These are phyloP conservation scores for Colletotrichum orbiculare DNA, from an alignment of 2,329 filamentous ascomycete species.

Conservation along the genomic window DNA sequence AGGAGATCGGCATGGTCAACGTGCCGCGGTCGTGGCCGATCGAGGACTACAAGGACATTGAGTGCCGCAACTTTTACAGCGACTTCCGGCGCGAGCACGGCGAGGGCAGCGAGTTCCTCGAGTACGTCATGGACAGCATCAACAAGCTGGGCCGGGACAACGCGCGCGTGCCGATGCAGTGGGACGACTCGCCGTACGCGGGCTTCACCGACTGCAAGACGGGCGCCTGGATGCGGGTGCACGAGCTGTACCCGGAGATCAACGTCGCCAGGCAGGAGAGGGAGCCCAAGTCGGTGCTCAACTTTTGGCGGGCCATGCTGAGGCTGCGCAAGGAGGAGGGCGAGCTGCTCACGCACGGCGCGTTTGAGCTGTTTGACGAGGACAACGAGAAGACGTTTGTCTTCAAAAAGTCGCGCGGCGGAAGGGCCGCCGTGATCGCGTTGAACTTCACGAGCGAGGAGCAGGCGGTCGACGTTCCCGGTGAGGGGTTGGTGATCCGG, in stretches of 20 bases:
- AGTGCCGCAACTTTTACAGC: slow-evolving; percentile 59
- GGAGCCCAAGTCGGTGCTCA: slow-evolving; percentile 61
- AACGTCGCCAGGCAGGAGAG: slow-evolving; percentile 64
- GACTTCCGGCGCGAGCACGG: slow-evolving; percentile 59
- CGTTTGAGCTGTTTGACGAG: slow-evolving; percentile 63
- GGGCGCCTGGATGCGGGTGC: slow-evolving; percentile 69
- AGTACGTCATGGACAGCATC: slow-evolving; percentile 61
- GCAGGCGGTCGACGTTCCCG: slow-evolving; percentile 42
- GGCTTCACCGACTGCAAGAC: slow-evolving; percentile 65
- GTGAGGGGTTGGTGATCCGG: slow-evolving; percentile 37
- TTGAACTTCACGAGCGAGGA: slow-evolving; percentile 52
- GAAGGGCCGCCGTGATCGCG: slow-evolving; percentile 46
- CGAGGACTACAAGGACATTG: slow-evolving; percentile 60
- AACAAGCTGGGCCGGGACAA: slow-evolving; percentile 73
- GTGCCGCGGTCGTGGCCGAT: slow-evolving; percentile 59
- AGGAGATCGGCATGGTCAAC: slow-evolving; percentile 69
- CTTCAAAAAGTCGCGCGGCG: slow-evolving; percentile 52
- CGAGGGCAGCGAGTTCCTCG: slow-evolving; percentile 51
- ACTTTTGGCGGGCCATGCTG: slow-evolving; percentile 71
- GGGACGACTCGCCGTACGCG: slow-evolving; percentile 65
- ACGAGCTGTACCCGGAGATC: slow-evolving; percentile 65
- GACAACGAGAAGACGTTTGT: slow-evolving; percentile 58
- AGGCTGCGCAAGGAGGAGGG: slow-evolving; percentile 64
- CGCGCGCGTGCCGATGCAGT: slow-evolving; percentile 75
- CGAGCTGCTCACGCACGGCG: slow-evolving; percentile 71